Evolutionary conservation across 2,329 filamentous ascomycete genomes (phyloP).

Genomic region (Aschersonia sp.): DNA sequence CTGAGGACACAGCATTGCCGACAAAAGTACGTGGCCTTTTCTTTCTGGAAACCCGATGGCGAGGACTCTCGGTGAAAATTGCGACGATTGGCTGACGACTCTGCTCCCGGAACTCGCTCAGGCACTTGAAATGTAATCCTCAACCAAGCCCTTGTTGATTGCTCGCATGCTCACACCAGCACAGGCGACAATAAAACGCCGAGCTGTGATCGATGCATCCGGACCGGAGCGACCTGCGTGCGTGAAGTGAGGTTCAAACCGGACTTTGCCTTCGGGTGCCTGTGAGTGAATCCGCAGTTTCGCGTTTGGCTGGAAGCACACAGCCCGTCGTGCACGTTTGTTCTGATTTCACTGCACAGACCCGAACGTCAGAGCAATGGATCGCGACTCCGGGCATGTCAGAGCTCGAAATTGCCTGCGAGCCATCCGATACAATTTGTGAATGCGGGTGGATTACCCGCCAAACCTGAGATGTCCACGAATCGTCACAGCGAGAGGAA

Average conservation of each 20-base stretch:
- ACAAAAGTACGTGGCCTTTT: background rate
- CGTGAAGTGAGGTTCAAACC: background rate
- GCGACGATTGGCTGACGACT: background rate
- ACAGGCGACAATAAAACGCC: background rate
- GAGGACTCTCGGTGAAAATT: background rate
- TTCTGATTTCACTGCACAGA: background rate
- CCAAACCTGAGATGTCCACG: no score
- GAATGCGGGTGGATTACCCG: no score
- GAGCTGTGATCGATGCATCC: background rate
- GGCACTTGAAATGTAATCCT: background rate
- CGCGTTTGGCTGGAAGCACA: background rate
- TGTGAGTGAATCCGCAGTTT: background rate
- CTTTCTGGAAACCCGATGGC: background rate
- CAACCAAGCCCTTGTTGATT: background rate
- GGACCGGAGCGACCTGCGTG: background rate
- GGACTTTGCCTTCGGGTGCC: background rate
- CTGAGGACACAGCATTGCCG: background rate
- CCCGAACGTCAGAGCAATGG: background rate
- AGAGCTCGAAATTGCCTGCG: no score
- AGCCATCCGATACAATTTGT: no score
- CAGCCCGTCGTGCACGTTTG: background rate
- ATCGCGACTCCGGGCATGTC: no score
- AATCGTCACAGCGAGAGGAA: no score
- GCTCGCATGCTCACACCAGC: background rate
- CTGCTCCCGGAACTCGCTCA: background rate